These are phyloP conservation scores for Boletales sp. DNA, from an alignment of 768 basidiomycete genomes.

Conservation along the genomic window DNA sequence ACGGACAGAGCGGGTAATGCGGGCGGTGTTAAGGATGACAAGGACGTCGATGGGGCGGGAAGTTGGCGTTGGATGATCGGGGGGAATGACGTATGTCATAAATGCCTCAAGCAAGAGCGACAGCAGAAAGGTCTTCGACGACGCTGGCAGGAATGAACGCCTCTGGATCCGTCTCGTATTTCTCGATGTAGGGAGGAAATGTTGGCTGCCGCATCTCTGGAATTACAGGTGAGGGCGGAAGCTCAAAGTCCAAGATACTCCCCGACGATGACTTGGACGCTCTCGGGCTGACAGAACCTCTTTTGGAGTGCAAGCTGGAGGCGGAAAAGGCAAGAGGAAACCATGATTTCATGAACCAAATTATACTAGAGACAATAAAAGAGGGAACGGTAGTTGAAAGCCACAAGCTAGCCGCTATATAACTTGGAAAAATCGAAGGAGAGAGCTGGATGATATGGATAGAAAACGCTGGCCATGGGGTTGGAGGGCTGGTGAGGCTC, in stretches of 20 bases:
- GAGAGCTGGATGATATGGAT: too few relatives aligned
- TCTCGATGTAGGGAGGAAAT: slow-evolving; percentile 56
- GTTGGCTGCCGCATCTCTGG: slow-evolving; percentile 44
- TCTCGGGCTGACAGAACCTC: slow-evolving; percentile 48
- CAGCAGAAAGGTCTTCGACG: slow-evolving; percentile 64
- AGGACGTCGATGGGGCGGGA: slow-evolving; percentile 55
- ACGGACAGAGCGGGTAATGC: slow-evolving; percentile 75
- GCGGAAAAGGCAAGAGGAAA: too few relatives aligned
- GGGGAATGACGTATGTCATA: slow-evolving; percentile 17
- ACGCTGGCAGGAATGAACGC: slow-evolving; percentile 74
- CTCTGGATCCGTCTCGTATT: slow-evolving; percentile 72
- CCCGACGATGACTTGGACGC: slow-evolving; percentile 37
- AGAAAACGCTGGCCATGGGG: too few relatives aligned
- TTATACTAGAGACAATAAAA: too few relatives aligned
- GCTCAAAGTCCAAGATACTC: slow-evolving; percentile 48
- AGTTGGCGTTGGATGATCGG: slow-evolving; percentile 7
- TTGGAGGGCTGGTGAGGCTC: too few relatives aligned
- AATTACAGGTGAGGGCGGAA: slow-evolving; percentile 66
- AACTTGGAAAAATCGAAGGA: too few relatives aligned
- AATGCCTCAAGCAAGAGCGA: slow-evolving; percentile 63
- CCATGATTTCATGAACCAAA: too few relatives aligned
- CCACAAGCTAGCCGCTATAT: too few relatives aligned
- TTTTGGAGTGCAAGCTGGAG: too few relatives aligned
- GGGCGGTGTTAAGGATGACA: slow-evolving; percentile 72
- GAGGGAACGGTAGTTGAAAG: too few relatives aligned